A percentile compares a stretch with the other conserved stretches of the same genome.
These are phyloP conservation scores for Trichosporon faecale DNA, from an alignment of 1,284 basidiomycete genomes.

Conservation along the genomic window DNA sequence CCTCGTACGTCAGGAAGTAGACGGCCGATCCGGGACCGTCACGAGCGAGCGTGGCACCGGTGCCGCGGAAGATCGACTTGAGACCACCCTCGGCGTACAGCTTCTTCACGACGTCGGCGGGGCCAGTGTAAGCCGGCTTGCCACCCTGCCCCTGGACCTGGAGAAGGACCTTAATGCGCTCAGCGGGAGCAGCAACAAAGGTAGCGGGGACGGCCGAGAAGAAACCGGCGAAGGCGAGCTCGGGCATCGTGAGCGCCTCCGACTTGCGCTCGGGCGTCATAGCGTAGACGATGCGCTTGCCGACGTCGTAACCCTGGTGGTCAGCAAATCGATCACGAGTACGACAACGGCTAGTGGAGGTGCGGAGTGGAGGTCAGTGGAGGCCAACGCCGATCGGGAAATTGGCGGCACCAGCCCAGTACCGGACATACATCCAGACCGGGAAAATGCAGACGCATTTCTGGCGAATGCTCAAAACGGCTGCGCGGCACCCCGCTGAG, in stretches of 20 bases:
- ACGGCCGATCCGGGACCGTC: conserved; percentile 97
- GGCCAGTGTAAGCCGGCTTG: conserved; percentile 78
- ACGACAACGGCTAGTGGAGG: background rate
- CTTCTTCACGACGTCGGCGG: conserved; percentile 84
- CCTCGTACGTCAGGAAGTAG: conserved; percentile 96
- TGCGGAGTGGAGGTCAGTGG: background rate
- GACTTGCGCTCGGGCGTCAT: conserved; percentile 49
- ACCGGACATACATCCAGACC: background rate
- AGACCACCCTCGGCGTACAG: conserved; percentile 94
- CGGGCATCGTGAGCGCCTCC: conserved; percentile 66
- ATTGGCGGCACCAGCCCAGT: background rate
- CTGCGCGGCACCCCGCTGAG: conserved; percentile 1
- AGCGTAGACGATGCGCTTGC: conserved; percentile 80
- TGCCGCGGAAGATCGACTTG: conserved; percentile 88
- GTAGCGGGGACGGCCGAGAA: conserved; percentile 92
- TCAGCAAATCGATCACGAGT: conserved; percentile 9
- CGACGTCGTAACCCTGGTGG: conserved; percentile 82
- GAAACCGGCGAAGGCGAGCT: conserved; percentile 91
- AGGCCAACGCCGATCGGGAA: background rate
- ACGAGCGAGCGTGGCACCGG: conserved; percentile 83
- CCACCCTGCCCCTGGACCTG: conserved; percentile 91
- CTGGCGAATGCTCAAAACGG: background rate
- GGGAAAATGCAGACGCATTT: background rate
- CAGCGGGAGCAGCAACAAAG: conserved; percentile 87
- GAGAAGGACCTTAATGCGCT: conserved; percentile 93